phyloP scores from a whole-genome alignment of 148 eudicot species.

The Amaranthus hypochondriacus region DNA sequence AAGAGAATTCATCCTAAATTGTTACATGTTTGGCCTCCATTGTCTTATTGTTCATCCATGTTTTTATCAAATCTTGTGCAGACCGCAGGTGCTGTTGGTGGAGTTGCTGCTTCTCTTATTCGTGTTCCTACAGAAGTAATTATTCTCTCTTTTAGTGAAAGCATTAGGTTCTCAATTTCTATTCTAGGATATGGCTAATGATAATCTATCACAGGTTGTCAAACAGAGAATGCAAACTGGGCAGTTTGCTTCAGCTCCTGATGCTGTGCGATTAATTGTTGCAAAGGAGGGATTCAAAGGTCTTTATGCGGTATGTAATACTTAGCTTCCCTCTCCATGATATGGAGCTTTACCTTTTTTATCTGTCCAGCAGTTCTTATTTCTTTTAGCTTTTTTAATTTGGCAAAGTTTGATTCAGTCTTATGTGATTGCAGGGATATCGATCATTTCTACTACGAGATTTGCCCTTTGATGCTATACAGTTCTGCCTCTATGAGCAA shows the following conservation, averaged over 20 bases:
- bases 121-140: constrained; percentile 97
- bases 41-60: neutral
- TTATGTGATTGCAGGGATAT: constrained; percentile 57
- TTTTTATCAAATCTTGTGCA: constrained; percentile 31
- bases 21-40: neutral
- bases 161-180: constrained; percentile 1
- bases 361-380: neutral
- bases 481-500: constrained; percentile 95
- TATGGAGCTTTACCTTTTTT: neutral
- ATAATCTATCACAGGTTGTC: constrained; percentile 55
- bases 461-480: constrained; percentile 96
- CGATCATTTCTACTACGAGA: constrained; percentile 87
- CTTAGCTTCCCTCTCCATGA: constrained; percentile 18
- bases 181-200: constrained; percentile 15
- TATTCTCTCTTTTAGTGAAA: neutral
- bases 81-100: constrained; percentile 93
- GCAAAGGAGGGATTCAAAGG: constrained; percentile 89
- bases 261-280: constrained; percentile 76
- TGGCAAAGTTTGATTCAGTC: neutral
- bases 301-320: constrained; percentile 77
- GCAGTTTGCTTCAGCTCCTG: constrained; percentile 81
- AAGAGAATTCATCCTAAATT: neutral
- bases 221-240: constrained; percentile 98
- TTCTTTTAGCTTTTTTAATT: neutral
- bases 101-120: constrained; percentile 85